These are phyloP conservation scores for Salvia sclarea DNA, from an alignment of 305 asterid genomes.

Conservation along the genomic window DNA sequence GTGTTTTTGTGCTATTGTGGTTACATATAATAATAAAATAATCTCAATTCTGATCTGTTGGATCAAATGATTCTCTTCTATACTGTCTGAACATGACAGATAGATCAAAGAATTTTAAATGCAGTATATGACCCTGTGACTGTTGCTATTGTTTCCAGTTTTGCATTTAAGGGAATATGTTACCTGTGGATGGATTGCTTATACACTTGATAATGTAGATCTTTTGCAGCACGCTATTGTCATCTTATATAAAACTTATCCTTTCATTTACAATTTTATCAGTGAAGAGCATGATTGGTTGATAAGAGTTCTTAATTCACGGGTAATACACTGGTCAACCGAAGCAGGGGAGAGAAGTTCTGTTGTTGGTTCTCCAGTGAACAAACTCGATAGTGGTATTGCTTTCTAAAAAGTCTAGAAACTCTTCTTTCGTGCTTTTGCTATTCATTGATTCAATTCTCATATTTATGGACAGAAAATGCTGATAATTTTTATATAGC, in stretches of 20 bases:
- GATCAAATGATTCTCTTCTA: conserved; percentile 9
- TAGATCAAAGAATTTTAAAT: not conserved
- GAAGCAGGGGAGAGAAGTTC: conserved; percentile 41
- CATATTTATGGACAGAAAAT: conserved; percentile 45
- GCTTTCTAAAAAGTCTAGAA: conserved; percentile 18
- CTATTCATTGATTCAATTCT: conserved; percentile 11
- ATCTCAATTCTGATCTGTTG: conserved; percentile 16
- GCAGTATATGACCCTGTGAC: conserved; percentile 4
- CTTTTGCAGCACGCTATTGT: conserved; percentile 21
- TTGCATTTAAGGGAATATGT: not conserved
- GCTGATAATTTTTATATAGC: conserved; percentile 48
- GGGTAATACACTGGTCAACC: conserved; percentile 52
- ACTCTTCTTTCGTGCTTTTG: conserved; percentile 1
- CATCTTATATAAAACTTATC: conserved; percentile 15
- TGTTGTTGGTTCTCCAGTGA: conserved; percentile 35
- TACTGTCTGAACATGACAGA: conserved; percentile 8
- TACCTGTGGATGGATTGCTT: conserved; percentile 5
- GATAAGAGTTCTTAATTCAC: conserved; percentile 53
- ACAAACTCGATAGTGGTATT: conserved; percentile 43
- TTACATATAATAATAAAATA: not conserved
- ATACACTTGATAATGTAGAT: conserved; percentile 1
- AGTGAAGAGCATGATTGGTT: conserved; percentile 80
- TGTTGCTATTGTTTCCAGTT: conserved; percentile 2
- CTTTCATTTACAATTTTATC: conserved; percentile 26
- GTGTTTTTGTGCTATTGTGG: not conserved